A percentile compares a stretch with the other conserved stretches of the same genome.
These are phyloP conservation scores for Tolypocladium paradoxum DNA, from an alignment of 2,329 filamentous ascomycete genomes.

Conservation along the genomic window DNA sequence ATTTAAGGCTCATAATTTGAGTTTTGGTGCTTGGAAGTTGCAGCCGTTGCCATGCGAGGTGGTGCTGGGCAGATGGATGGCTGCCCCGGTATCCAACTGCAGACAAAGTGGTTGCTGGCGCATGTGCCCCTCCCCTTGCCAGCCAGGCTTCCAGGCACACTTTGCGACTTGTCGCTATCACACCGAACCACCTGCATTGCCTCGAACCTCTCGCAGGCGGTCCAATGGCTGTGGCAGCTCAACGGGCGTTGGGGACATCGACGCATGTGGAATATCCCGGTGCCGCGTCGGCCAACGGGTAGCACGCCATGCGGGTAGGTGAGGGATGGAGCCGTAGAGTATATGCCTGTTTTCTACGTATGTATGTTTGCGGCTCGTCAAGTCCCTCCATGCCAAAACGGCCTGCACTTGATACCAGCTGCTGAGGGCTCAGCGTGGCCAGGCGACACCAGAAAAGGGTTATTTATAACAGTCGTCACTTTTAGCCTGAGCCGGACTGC, in stretches of 20 bases:
- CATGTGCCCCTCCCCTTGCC: not conserved
- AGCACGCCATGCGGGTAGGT: not conserved
- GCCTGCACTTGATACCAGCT: not conserved
- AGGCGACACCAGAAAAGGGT: too few species aligned
- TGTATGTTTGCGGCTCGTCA: not conserved
- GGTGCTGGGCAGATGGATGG: not conserved
- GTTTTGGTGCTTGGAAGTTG: too few species aligned
- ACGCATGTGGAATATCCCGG: not conserved
- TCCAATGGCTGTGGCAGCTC: not conserved
- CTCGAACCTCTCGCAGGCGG: not conserved
- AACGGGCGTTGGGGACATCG: not conserved
- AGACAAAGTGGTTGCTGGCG: not conserved
- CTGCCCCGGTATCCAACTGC: not conserved
- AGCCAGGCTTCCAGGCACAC: not conserved
- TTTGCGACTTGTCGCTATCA: not conserved
- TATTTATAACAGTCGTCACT: too few species aligned
- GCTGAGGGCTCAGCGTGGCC: too few species aligned
- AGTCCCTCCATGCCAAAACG: not conserved
- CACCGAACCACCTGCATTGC: not conserved
- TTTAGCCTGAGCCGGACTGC: too few species aligned
- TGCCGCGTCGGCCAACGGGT: not conserved
- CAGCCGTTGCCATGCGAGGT: not conserved
- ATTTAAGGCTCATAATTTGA: not conserved
- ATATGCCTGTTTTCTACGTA: not conserved
- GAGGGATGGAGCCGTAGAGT: not conserved